Conservation (phyloP, 768 basidiomycete genomes). For the Candolleomyces efflorescens region DNA sequence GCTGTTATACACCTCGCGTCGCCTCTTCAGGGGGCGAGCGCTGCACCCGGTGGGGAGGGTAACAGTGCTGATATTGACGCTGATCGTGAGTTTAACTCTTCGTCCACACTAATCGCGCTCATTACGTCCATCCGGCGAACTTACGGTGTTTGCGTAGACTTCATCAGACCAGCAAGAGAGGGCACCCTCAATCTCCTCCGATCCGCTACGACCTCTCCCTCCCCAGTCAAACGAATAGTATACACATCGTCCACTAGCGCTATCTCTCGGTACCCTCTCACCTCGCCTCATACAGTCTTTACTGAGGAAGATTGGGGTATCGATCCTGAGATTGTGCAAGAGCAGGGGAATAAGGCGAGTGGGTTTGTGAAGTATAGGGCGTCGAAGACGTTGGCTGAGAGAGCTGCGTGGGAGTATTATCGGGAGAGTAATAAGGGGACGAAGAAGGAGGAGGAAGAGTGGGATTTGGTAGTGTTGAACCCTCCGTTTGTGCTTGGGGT, state of each 20-base stretch:
- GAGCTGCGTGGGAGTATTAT: neutral
- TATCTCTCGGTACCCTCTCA: neutral
- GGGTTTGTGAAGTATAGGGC: slow-evolving; percentile 5
- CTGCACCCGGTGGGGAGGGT: neutral
- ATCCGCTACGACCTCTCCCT: neutral
- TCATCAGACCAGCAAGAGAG: slow-evolving; percentile 6
- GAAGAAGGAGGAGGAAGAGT: neutral
- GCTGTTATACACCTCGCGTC: slow-evolving; percentile 10
- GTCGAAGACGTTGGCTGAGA: slow-evolving; percentile 5
- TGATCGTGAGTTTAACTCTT: neutral
- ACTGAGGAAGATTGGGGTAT: slow-evolving; percentile 5
- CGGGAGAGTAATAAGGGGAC: neutral
- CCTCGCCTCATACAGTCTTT: neutral
- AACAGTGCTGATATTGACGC: slow-evolving; percentile 6
- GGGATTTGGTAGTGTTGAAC: neutral
- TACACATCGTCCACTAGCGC: slow-evolving; percentile 6
- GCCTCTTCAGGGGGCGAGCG: slow-evolving; percentile 3
- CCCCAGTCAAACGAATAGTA: slow-evolving; percentile 3
- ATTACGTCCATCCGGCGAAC: no score
- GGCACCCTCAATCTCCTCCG: slow-evolving; percentile 8
- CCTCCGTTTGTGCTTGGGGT: neutral
- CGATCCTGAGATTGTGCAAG: neutral
- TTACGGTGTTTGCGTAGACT: no score
- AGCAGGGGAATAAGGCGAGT: neutral
- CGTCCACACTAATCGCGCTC: neutral